Evolutionary conservation across 768 basidiomycete species (phyloP), one percentile per base, ranked within the genome.

Genomic region (Boletus reticulatus): DNA sequence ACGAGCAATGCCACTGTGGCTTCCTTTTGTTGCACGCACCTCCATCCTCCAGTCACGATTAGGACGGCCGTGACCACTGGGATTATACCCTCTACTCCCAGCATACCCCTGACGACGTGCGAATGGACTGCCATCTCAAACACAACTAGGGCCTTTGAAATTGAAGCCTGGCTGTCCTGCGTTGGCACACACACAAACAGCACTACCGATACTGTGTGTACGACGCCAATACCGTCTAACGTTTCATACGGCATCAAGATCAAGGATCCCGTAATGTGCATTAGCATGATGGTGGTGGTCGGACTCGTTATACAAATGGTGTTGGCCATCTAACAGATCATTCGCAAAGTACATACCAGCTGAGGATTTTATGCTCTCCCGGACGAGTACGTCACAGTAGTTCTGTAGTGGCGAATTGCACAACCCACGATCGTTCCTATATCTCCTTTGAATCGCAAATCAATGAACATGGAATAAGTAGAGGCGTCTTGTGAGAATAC

Each of bases 1-100:
- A 31, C 55, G 9, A 45, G 32, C 44, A 58, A 58, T 31, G 34
- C 43, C 19, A 57, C 55, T 3, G 57, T 58, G 17, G 39, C 48
- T 6, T 14, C 32, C 22, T 50, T 57, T 16, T 58, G 55, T 31
- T 58, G 57, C 14, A 16, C 32, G 6, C 48, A 43, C 20, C 6
- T 46, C n/a, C 27, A 27, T 31, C 4, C 31, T 19, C 12, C 56
- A 24, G 24, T 37, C 34, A 43, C 52, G 14, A 53, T 22, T 17
- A 54, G 8, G 34, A 27, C 47, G 16, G 37, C 31, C 22, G 4
- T n/a, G 22, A 48, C 34, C 10, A n/a, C n/a, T n/a, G n/a, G n/a
- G n/a, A 11, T 52, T 9, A 0, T 8, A 2, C 36, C 46, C 32
- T 4, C 24, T 3, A n/a, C n/a, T n/a, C n/a, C n/a, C 3, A 6